Conservation (phyloP, 1,284 basidiomycete species). For the Psilocybe mexicana region DNA sequence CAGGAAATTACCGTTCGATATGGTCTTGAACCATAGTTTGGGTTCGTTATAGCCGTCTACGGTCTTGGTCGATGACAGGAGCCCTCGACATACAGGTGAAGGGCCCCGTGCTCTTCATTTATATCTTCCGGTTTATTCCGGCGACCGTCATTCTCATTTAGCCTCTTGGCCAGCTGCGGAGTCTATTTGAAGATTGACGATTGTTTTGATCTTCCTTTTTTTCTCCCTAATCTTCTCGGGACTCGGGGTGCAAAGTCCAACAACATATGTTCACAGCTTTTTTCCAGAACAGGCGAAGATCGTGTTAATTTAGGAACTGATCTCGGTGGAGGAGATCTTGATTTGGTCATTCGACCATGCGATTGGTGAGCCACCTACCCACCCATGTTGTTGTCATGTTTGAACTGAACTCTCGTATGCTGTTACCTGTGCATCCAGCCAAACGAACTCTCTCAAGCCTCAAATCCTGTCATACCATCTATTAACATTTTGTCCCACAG, state of each 20-base stretch:
- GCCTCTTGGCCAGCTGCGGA: slow-evolving; percentile 20
- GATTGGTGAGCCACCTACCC: slow-evolving; percentile 17
- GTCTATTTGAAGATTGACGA: slow-evolving; percentile 17
- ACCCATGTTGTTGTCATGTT: slow-evolving; percentile 18
- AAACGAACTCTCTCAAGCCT: neutral
- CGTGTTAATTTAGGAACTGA: slow-evolving; percentile 20
- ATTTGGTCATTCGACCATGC: slow-evolving; percentile 6
- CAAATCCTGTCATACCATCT: neutral
- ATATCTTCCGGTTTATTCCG: slow-evolving; percentile 19
- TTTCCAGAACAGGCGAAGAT: slow-evolving; percentile 19
- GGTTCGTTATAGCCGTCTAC: slow-evolving; percentile 14
- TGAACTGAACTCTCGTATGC: slow-evolving; percentile 10
- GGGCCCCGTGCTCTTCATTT: slow-evolving; percentile 8
- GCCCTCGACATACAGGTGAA: neutral
- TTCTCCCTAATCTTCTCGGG: slow-evolving; percentile 7
- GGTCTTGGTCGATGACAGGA: slow-evolving; percentile 3
- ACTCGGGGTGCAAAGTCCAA: slow-evolving; percentile 4
- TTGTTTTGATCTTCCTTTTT: neutral
- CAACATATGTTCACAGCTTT: slow-evolving; percentile 13
- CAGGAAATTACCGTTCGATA: slow-evolving; percentile 9
- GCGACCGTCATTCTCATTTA: slow-evolving; percentile 7
- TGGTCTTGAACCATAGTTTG: slow-evolving; percentile 3
- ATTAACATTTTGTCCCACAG: slow-evolving; percentile 15
- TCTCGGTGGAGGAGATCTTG: slow-evolving; percentile 14
- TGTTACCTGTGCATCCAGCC: slow-evolving; percentile 6